phyloP scores from a whole-genome alignment of 2,329 filamentous ascomycete genomes.

The Fulvia fulva region DNA sequence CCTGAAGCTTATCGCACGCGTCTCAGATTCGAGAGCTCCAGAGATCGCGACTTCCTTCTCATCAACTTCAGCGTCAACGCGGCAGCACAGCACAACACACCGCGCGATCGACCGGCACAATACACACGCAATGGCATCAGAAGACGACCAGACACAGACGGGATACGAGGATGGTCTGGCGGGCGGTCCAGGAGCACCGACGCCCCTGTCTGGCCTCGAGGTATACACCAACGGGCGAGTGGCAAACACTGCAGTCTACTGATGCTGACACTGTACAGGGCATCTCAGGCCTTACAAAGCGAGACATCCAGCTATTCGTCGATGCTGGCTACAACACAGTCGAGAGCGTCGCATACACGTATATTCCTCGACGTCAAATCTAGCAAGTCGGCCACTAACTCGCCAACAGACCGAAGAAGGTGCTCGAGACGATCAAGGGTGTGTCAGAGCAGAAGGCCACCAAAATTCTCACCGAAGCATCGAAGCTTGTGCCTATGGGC shows the following conservation, averaged over 20 bases:
- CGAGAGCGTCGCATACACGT: constrained; percentile 92
- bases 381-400: background rate
- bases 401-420: constrained; percentile 56
- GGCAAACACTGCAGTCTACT: constrained; percentile 9
- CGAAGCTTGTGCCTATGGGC: constrained; percentile 95
- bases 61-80: background rate
- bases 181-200: constrained; percentile 87
- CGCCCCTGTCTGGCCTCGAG: constrained; percentile 79
- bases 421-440: constrained; percentile 52
- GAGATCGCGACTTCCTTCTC: background rate
- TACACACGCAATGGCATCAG: constrained; percentile 41
- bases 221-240: constrained; percentile 47
- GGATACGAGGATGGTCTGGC: constrained; percentile 69
- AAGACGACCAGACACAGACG: constrained; percentile 64
- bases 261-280: constrained; percentile 55
- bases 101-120: background rate
- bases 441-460: constrained; percentile 86
- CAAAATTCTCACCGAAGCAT: constrained; percentile 86
- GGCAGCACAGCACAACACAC: background rate
- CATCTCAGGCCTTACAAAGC: constrained; percentile 81
- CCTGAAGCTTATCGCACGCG: background rate
- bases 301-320: constrained; percentile 88
- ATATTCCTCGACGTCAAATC: constrained; percentile 22
- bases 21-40: background rate
- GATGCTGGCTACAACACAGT: constrained; percentile 95